Percentiles rank a stretch among this genome's conserved stretches.
Conservation (phyloP, 331 rosid genomes). For the Telfairia occidentalis region DNA sequence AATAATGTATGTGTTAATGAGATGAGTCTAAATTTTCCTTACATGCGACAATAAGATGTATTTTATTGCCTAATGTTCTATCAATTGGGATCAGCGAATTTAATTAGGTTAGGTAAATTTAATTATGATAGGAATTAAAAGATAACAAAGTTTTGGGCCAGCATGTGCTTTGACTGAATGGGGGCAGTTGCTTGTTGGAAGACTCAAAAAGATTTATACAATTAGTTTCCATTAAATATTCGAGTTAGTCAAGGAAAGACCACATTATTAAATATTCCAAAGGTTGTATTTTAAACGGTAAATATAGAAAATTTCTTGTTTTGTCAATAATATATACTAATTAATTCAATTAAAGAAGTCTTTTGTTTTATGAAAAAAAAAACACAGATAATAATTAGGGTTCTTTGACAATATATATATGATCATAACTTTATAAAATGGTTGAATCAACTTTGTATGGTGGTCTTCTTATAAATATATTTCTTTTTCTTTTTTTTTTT, state of each 20-base stretch:
- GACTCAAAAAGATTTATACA: background rate
- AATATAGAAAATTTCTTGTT: background rate
- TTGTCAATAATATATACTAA: constrained; percentile 1
- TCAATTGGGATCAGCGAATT: background rate
- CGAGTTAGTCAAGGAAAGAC: constrained; percentile 4
- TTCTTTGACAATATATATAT: constrained; percentile 2
- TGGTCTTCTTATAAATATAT: background rate
- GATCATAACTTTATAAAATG: background rate
- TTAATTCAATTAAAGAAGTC: background rate
- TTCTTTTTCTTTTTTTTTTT: background rate
- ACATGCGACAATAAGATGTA: background rate
- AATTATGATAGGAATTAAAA: background rate
- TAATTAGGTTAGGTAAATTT: background rate
- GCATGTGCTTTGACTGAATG: background rate
- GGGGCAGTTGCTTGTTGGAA: constrained; percentile 2
- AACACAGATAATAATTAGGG: background rate
- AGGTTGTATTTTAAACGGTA: background rate
- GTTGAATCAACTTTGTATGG: background rate
- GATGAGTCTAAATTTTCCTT: background rate
- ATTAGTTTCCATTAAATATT: background rate
- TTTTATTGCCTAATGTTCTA: too few species aligned
- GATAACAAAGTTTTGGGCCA: background rate
- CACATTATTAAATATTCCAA: background rate
- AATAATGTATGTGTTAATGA: background rate
- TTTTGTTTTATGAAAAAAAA: background rate